Evolutionary conservation across 345 rosid genomes (phyloP).

Genomic region (Schrenkiella parvula): DNA sequence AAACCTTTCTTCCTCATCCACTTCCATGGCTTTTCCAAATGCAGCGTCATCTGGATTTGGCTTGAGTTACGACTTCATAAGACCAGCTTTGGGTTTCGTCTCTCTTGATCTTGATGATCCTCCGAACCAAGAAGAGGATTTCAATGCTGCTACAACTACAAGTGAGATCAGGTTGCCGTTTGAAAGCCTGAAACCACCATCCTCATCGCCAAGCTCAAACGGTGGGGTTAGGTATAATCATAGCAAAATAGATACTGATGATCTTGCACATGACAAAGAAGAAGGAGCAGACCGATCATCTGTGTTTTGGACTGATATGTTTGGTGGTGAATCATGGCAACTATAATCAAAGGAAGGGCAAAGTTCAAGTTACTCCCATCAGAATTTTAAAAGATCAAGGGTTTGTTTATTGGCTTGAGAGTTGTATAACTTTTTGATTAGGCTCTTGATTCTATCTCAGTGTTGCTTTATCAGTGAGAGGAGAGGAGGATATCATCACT

Average conservation of each 20-base stretch:
- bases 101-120: neutral
- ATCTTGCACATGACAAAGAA: neutral
- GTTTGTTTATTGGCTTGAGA: neutral
- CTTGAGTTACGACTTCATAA: neutral
- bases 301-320: too few relatives aligned
- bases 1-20: neutral
- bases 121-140: neutral
- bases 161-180: neutral
- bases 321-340: neutral
- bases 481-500: too few relatives aligned
- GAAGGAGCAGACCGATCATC: neutral
- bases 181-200: neutral
- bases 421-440: neutral
- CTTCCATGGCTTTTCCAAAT: neutral
- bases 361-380: too few relatives aligned
- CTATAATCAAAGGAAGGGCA: neutral
- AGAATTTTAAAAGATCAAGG: too few relatives aligned
- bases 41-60: neutral
- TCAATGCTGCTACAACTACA: neutral
- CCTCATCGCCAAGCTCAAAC: neutral
- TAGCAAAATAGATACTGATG: neutral
- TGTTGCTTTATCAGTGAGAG: too few relatives aligned
- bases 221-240: neutral
- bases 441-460: neutral
- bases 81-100: neutral